Evolutionary conservation across 148 eudicot genomes (phyloP).

Genomic region (Chenopodium formosanum): DNA sequence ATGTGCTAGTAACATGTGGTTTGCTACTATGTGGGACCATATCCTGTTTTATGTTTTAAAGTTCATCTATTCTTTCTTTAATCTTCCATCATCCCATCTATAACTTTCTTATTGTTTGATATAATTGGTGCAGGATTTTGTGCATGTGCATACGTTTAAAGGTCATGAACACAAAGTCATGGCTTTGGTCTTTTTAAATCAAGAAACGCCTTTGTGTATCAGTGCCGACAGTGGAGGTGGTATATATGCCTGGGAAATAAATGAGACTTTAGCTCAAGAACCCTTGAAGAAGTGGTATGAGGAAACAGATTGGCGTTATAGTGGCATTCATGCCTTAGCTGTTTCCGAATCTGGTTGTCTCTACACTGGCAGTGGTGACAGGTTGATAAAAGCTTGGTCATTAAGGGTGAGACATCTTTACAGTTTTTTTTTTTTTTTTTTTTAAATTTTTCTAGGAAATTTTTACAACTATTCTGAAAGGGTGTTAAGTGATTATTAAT

Average conservation of each 20-base stretch:
- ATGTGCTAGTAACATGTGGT: conserved; percentile 4
- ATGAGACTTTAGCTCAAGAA: conserved; percentile 49
- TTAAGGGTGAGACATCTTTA: conserved; percentile 41
- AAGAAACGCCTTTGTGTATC: conserved; percentile 70
- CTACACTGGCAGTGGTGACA: conserved; percentile 91
- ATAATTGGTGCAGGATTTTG: conserved; percentile 50
- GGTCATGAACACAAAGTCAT: conserved; percentile 81
- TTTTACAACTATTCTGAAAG: no score
- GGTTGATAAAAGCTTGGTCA: conserved; percentile 85
- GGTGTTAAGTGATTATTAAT: not conserved
- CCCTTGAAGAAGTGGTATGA: conserved; percentile 66
- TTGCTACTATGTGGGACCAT: conserved; percentile 2
- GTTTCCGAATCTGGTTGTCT: conserved; percentile 63
- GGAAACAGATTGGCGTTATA: conserved; percentile 92
- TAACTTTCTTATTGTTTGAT: not conserved
- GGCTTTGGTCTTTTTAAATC: conserved; percentile 64
- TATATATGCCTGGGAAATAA: conserved; percentile 64
- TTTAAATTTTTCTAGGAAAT: no score
- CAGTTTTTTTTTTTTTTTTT: no score
- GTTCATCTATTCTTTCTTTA: not conserved
- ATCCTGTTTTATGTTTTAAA: not conserved
- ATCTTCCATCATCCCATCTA: not conserved
- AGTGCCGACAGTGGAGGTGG: conserved; percentile 90
- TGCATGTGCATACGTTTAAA: conserved; percentile 71
- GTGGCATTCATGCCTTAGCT: conserved; percentile 86